Conservation (phyloP, 2,329 filamentous ascomycete genomes). For the Fusarium tjaetaba region DNA sequence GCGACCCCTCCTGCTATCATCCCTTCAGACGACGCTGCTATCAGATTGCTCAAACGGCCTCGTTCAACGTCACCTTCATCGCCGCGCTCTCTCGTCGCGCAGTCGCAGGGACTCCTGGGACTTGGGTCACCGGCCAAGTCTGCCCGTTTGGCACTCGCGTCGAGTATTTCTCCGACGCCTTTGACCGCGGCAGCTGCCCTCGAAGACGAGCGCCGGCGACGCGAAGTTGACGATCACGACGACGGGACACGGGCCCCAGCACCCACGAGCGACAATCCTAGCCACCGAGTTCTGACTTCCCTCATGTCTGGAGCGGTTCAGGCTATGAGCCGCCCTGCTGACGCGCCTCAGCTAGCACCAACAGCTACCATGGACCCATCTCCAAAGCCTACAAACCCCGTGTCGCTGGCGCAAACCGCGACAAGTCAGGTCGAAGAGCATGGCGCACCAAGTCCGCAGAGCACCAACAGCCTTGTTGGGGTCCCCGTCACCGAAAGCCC, state of each 20-base stretch:
- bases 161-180: slow-evolving; percentile 56
- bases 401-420: slow-evolving; percentile 47
- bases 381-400: slow-evolving; percentile 49
- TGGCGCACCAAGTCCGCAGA: slow-evolving; percentile 57
- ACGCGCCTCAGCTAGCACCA: slow-evolving; percentile 58
- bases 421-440: slow-evolving; percentile 51
- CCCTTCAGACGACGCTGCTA: slow-evolving; percentile 50
- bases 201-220: slow-evolving; percentile 62
- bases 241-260: slow-evolving; percentile 52
- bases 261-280: slow-evolving; percentile 62
- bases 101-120: slow-evolving; percentile 46
- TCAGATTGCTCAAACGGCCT: slow-evolving; percentile 55
- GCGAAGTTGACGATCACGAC: slow-evolving; percentile 54
- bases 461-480: slow-evolving; percentile 54
- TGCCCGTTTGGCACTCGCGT: slow-evolving; percentile 59
- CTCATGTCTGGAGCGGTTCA: slow-evolving; percentile 63
- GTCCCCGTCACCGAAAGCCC: slow-evolving; percentile 61
- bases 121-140: slow-evolving; percentile 64
- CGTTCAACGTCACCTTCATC: slow-evolving; percentile 59
- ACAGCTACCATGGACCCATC: slow-evolving; percentile 57
- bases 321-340: slow-evolving; percentile 65
- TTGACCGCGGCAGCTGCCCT: slow-evolving; percentile 65
- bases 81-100: slow-evolving; percentile 45
- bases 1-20: slow-evolving; percentile 50
- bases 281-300: slow-evolving; percentile 62